phyloP scores from a whole-genome alignment of 2,329 filamentous ascomycete genomes.

The Byssochlamys sp. region DNA sequence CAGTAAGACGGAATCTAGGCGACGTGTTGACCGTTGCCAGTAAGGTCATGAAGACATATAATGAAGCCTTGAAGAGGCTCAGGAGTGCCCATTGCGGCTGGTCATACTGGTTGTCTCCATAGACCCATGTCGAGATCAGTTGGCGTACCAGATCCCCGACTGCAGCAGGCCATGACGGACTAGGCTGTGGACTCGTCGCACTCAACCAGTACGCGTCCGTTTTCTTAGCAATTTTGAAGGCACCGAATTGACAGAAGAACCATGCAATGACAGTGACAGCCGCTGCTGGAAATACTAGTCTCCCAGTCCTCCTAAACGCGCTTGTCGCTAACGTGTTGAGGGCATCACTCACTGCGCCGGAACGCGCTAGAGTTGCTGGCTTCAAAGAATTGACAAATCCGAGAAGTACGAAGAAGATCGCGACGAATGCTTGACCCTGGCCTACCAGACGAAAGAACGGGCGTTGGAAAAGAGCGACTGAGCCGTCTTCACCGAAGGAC shows the following conservation, averaged over 20 bases:
- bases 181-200: conserved; percentile 39
- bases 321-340: conserved; percentile 48
- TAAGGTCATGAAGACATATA: conserved; percentile 47
- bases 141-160: conserved; percentile 38
- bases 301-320: conserved; percentile 49
- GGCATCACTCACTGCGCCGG: conserved; percentile 46
- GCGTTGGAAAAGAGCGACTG: conserved; percentile 46
- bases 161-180: conserved; percentile 32
- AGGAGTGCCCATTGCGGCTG: conserved; percentile 51
- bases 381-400: conserved; percentile 57
- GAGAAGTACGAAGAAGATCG: conserved; percentile 57
- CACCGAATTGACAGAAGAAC: conserved; percentile 47
- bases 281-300: conserved; percentile 50
- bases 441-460: conserved; percentile 51
- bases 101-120: conserved; percentile 44
- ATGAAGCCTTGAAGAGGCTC: conserved; percentile 46
- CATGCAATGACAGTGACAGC: conserved; percentile 48
- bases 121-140: conserved; percentile 45
- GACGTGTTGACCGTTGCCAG: conserved; percentile 43
- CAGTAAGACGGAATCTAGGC: conserved; percentile 42
- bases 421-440: conserved; percentile 56
- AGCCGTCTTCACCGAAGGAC: conserved; percentile 33
- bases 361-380: conserved; percentile 46
- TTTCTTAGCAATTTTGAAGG: conserved; percentile 46
- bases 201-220: conserved; percentile 53